Base-by-base conservation (phyloP, 2,329 filamentous ascomycete species). In the Hysterium pulicare region DNA sequence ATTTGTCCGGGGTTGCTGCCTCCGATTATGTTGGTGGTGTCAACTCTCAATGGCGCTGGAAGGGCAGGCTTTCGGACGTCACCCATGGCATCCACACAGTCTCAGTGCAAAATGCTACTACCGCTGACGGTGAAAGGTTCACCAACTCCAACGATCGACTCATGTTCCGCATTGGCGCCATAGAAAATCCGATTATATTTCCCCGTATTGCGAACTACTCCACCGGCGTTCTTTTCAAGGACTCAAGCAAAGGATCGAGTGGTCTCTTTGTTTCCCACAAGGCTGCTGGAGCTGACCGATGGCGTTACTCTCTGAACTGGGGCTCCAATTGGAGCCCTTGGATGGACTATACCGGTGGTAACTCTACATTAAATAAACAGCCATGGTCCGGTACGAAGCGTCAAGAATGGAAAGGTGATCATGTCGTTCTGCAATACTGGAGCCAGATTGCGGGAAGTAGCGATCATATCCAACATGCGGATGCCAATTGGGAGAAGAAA, bases 341-440 rank as follows among this genome's bases (percentile, higher is more conserved):
- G 81, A 56, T 68, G 17, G 59, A 70, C 6, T 84, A 83, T 55
- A 55, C 51, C 10, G 74, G 76, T 31, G 73, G 72, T 3, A 76
- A 77, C 35, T 67, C 67, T 5, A 71, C 69, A n/a, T 63, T 81
- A 17, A 49, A 68, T 16, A 61, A 68, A 33, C 71, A 74, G 46
- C 49, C 65, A 5, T 84, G 81, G 81, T 71, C 67, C 3, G 81
- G 81, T 9, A 79, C 76, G 1, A 62, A 71, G 16, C 51, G 68
- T 4, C 80, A 84, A 57, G 60, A 61, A 36, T 84, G 81, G 81
- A 54, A 70, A 21, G 81, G 79, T 19, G 73, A 81, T 31, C 81
- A 84, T 51, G 70, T 84, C 32, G 71, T 74, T 15, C 71, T 83
- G 20, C 78, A 84, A 54, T 84, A 83, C 57, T 84, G 74, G 73